These are phyloP conservation scores for Hypholoma sublateritium DNA, from an alignment of 768 basidiomycete genomes.

Conservation along the genomic window DNA sequence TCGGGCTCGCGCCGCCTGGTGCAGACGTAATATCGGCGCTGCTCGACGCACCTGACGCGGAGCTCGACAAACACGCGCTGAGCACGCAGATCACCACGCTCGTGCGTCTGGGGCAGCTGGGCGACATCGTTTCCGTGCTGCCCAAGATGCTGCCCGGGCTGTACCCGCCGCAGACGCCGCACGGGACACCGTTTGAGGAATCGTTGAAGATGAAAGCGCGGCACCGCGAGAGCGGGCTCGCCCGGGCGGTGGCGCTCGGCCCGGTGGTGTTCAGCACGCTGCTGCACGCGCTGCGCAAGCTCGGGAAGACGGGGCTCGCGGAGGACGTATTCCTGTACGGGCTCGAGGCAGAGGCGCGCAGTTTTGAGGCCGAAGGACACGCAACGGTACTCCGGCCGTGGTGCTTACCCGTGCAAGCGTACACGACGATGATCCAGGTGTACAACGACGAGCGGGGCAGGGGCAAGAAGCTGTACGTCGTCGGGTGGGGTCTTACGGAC, in stretches of 20 bases:
- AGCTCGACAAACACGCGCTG: conserved; percentile 45
- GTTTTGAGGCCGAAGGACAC: conserved; percentile 41
- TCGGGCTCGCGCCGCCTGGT: background rate
- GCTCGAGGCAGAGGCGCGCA: conserved; percentile 24
- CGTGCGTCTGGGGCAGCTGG: conserved; percentile 45
- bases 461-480: background rate
- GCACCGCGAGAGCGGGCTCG: conserved; percentile 28
- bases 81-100: conserved; percentile 54
- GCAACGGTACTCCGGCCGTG: conserved; percentile 40
- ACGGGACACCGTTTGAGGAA: conserved; percentile 17
- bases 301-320: conserved; percentile 51
- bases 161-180: conserved; percentile 7
- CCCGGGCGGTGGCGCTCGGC: conserved; percentile 49
- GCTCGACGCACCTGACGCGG: conserved; percentile 9
- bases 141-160: conserved; percentile 59
- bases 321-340: conserved; percentile 68
- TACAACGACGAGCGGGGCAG: conserved; percentile 37
- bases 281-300: conserved; percentile 60
- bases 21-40: conserved; percentile 10
- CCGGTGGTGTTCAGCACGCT: conserved; percentile 60
- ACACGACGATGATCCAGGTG: conserved; percentile 69
- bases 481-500: conserved; percentile 3
- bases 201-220: background rate
- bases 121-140: conserved; percentile 46
- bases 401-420: conserved; percentile 65